phyloP scores from a whole-genome alignment of 257 asterid species.

The Handroanthus guayacan region DNA sequence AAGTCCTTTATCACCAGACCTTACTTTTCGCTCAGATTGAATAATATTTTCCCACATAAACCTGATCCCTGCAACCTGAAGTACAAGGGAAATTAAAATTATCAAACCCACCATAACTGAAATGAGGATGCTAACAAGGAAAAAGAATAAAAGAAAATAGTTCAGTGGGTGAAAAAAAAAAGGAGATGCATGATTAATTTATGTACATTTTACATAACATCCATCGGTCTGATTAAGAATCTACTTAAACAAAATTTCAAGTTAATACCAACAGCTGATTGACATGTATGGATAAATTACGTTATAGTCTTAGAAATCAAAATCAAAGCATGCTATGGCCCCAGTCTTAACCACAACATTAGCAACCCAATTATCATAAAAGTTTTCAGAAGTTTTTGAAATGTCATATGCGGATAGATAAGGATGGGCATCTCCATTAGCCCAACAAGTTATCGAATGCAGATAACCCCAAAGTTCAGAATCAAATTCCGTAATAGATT shows the following conservation, averaged over 20 bases:
- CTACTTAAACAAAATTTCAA: conserved; percentile 23
- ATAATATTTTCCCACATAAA: conserved; percentile 97
- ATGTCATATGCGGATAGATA: not conserved
- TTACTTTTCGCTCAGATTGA: conserved; percentile 79
- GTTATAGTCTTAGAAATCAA: conserved; percentile 28
- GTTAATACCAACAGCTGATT: conserved; percentile 1
- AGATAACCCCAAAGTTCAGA: conserved; percentile 23
- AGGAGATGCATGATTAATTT: conserved; percentile 23
- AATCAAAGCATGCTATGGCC: conserved; percentile 9
- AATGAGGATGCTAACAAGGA: conserved; percentile 23
- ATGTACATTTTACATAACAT: conserved; percentile 16
- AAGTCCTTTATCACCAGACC: conserved; percentile 95
- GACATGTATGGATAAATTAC: conserved; percentile 19
- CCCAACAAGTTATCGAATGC: conserved; percentile 21
- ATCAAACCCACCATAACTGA: conserved; percentile 25
- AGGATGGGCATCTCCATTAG: not conserved
- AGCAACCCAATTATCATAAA: conserved; percentile 12
- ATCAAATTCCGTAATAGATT: conserved; percentile 25
- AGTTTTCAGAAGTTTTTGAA: conserved; percentile 18
- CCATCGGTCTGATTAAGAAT: not conserved
- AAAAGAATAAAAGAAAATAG: conserved; percentile 22
- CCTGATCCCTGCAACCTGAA: conserved; percentile 90
- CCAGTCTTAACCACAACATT: conserved; percentile 15
- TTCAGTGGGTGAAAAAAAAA: conserved; percentile 26
- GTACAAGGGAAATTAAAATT: conserved; percentile 26